Evolutionary conservation across 306 rosid genomes (phyloP), one percentile per base, ranked within the genome.

Genomic region (Ceratonia siliqua): DNA sequence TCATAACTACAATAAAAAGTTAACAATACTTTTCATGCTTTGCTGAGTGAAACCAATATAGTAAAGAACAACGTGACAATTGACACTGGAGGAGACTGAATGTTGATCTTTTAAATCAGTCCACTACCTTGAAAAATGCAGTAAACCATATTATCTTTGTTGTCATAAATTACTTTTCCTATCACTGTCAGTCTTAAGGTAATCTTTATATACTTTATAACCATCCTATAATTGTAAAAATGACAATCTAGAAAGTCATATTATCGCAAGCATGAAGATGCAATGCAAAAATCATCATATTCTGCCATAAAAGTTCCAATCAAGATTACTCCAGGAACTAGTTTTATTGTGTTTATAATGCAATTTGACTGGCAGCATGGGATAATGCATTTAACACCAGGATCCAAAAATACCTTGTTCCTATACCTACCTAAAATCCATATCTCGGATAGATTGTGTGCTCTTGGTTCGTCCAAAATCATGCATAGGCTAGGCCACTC

Each of bases 401-500:
- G 80, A 73, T 73, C 14, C 35, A 45, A n/a, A 38, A 18, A 73
- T 10, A 54, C 18, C 35, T 74, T 46, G 22, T 54, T 2, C 35
- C 8, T 20, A 25, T 56, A 59, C 84, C 35, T 77, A 90, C 98
- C 98, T 92, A 57, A 90, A 92, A 82, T 92, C 98, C 85, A 92
- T 87, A 75, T 92, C 96, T 24, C 76, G 84, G 36, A 92, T 82
- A 32, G 96, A 88, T 82, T 90, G 74, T 92, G 98, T 1, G 92
- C 92, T 56, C 65, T 88, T 5, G 94, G 92, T 85, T 92, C 94
- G 76, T 92, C 96, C 84, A 92, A 83, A 71, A 92, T 85, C 35
- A 57, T 15, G 28, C 70, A 55, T 79, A 92, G 74, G 86, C 88
- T 81, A 43, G 96, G 96, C 92, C 92, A 92, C 78, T 84, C 85